Conservation (phyloP, 1,139 yeast genomes). For the Geotrichum citri-aurantii region DNA sequence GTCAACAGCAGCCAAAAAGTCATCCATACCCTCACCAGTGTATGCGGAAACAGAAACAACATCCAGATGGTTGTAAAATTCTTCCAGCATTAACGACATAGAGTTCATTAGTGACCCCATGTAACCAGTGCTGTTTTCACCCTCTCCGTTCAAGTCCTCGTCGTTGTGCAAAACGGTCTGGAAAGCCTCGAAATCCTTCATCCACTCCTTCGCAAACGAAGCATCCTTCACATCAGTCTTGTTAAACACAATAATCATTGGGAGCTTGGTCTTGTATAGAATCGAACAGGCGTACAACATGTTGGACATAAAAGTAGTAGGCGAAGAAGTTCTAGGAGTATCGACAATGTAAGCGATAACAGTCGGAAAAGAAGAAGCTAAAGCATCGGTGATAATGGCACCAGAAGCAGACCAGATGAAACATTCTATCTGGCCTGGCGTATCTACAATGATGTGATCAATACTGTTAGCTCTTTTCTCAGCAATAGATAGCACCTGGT, state of each 20-base stretch:
- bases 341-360: constrained; percentile 93
- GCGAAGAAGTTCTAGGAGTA: constrained; percentile 89
- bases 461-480: constrained; percentile 64
- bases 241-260: constrained; percentile 95
- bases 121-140: constrained; percentile 76
- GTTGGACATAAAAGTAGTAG: constrained; percentile 95
- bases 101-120: constrained; percentile 93
- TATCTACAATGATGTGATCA: constrained; percentile 79
- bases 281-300: constrained; percentile 98
- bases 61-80: constrained; percentile 88
- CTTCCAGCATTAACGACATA: constrained; percentile 94
- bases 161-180: constrained; percentile 65
- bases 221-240: constrained; percentile 86
- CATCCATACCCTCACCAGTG: constrained; percentile 93
- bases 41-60: constrained; percentile 86
- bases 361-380: constrained; percentile 94
- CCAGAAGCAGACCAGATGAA: constrained; percentile 93
- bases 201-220: constrained; percentile 91
- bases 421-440: constrained; percentile 98
- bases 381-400: constrained; percentile 90
- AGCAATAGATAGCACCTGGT: constrained; percentile 81
- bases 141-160: constrained; percentile 56
- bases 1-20: constrained; percentile 75
- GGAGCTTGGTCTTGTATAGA: constrained; percentile 89
- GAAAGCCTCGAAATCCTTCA: constrained; percentile 92